phyloP scores from a whole-genome alignment of 2,329 filamentous ascomycete species.

The Cadophora sp. region DNA sequence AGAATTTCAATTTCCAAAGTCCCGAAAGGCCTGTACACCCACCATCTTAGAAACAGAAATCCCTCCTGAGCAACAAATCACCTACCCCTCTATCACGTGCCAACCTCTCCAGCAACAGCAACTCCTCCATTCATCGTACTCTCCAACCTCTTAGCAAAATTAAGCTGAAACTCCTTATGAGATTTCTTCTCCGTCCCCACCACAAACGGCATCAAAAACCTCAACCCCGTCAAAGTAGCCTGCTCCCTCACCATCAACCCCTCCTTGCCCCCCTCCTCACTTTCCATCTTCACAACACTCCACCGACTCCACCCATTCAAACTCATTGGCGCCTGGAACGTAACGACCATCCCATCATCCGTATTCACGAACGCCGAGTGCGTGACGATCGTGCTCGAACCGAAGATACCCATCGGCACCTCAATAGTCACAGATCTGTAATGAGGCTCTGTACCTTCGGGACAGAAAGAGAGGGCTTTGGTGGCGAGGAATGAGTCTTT shows the following conservation, averaged over 20 bases:
- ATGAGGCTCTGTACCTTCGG: slow-evolving; percentile 6
- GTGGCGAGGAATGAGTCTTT: slow-evolving; percentile 19
- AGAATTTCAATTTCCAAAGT: too few species aligned
- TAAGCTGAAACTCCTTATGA: slow-evolving; percentile 20
- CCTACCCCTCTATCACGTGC: slow-evolving; percentile 2
- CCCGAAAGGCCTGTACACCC: too few species aligned
- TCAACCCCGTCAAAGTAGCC: slow-evolving; percentile 16
- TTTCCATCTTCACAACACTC: slow-evolving; percentile 14
- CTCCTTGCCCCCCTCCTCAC: slow-evolving; percentile 9
- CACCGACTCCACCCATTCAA: slow-evolving; percentile 22
- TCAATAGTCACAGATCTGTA: slow-evolving; percentile 22
- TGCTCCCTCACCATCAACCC: slow-evolving; percentile 26
- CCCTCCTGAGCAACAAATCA: background rate
- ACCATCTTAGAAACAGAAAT: background rate
- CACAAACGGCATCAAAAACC: slow-evolving; percentile 26
- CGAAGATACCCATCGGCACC: slow-evolving; percentile 22
- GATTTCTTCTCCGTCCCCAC: slow-evolving; percentile 21
- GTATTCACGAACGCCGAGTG: slow-evolving; percentile 21
- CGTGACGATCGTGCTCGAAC: slow-evolving; percentile 16
- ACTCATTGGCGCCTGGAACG: slow-evolving; percentile 27
- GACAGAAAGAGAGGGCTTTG: slow-evolving; percentile 9
- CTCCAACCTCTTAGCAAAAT: slow-evolving; percentile 19
- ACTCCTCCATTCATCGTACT: background rate
- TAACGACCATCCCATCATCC: slow-evolving; percentile 23
- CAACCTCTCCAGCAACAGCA: background rate